phyloP scores from a whole-genome alignment of 106 monocot species.

The Cymbidium sinense region DNA sequence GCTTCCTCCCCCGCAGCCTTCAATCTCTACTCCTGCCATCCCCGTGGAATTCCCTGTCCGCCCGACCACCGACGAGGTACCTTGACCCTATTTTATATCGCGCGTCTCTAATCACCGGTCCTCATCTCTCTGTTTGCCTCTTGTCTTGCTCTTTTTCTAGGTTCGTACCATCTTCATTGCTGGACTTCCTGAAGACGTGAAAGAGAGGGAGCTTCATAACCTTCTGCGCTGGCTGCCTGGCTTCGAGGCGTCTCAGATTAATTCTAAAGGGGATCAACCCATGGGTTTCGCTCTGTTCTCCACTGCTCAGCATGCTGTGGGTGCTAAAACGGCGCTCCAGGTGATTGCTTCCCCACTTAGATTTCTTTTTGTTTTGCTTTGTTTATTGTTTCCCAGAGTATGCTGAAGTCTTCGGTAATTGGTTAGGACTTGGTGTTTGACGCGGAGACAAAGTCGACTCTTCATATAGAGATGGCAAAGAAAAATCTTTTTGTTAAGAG shows the following conservation, averaged over 20 bases:
- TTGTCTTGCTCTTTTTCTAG: constrained; percentile 19
- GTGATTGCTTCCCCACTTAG: constrained; percentile 12
- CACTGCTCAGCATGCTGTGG: constrained; percentile 59
- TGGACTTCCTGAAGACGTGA: constrained; percentile 87
- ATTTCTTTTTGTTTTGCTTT: background rate
- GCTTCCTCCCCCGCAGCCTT: constrained; percentile 29
- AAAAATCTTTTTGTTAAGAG: constrained; percentile 98
- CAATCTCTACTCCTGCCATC: constrained; percentile 19
- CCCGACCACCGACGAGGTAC: constrained; percentile 32
- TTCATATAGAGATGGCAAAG: constrained; percentile 98
- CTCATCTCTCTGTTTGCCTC: background rate
- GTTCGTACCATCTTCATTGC: constrained; percentile 86
- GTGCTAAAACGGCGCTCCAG: constrained; percentile 79
- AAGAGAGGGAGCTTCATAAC: constrained; percentile 97
- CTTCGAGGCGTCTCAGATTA: constrained; percentile 86
- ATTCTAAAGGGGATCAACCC: constrained; percentile 75
- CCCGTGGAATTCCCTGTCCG: constrained; percentile 51
- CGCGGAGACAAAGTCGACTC: constrained; percentile 45
- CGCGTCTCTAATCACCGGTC: background rate
- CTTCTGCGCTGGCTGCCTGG: constrained; percentile 93
- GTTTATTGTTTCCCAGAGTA: background rate
- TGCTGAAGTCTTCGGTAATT: background rate
- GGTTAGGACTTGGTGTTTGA: constrained; percentile 78
- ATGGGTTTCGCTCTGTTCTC: constrained; percentile 98
- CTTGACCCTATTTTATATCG: background rate